phyloP scores from a whole-genome alignment of 805 yeast species.

The Ogataea kodamae region DNA sequence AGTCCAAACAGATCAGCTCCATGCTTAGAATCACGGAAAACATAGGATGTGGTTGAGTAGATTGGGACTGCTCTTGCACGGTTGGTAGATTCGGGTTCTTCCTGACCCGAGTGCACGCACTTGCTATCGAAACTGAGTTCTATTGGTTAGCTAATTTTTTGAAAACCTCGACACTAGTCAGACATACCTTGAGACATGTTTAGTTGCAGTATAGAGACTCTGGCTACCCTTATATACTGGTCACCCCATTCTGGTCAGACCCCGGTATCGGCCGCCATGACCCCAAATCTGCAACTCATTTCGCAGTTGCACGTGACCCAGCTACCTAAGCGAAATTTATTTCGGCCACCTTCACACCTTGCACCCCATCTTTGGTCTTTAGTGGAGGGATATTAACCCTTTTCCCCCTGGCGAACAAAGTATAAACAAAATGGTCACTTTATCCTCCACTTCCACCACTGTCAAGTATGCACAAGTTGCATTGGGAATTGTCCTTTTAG shows the following conservation, averaged over 20 bases:
- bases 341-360: no score
- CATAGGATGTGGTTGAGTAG: slow-evolving; percentile 87
- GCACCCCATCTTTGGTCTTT: slow-evolving; percentile 3
- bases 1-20: slow-evolving; percentile 90
- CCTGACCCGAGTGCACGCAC: slow-evolving; percentile 96
- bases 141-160: slow-evolving; percentile 2
- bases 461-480: slow-evolving; percentile 11
- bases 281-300: background rate
- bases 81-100: slow-evolving; percentile 52
- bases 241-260: background rate
- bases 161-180: no score
- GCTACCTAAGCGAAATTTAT: no score
- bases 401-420: slow-evolving; percentile 1
- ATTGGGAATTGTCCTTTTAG: slow-evolving; percentile 14
- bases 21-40: slow-evolving; percentile 81
- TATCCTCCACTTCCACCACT: slow-evolving; percentile 12
- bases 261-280: no score
- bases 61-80: slow-evolving; percentile 90
- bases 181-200: slow-evolving; percentile 7
- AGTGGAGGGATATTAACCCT: slow-evolving; percentile 3
- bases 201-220: background rate
- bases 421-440: slow-evolving; percentile 3
- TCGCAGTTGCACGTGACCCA: slow-evolving; percentile 4
- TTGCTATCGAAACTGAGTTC: slow-evolving; percentile 81
- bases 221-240: background rate